Base-by-base conservation (phyloP, 2,329 filamentous ascomycete species). In the Talaromyces sp. region DNA sequence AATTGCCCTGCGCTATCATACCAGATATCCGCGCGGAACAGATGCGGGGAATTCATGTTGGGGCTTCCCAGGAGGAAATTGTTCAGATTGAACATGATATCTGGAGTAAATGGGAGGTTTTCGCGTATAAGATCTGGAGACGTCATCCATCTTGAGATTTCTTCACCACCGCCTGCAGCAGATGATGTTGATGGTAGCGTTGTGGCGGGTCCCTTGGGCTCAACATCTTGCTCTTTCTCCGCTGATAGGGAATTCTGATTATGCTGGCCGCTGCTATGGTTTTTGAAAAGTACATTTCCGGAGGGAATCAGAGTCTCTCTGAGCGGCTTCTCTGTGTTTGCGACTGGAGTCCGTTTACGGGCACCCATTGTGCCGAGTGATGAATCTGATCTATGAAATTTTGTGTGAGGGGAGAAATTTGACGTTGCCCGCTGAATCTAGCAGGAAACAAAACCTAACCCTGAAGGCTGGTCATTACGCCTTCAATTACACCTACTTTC, bases 1-100 rank as follows among this genome's bases (percentile, higher is more conserved):
- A 75, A 48, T 5, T 68, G 62, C 64, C 73, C 70, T 73, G 77
- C 71, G 66, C 82, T 86, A 68, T 86, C 81, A 68, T 82, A 83
- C 35, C 85, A 77, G 42, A 88, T 82, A 71, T 88, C 85, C 16
- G 85, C 85, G 7, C 85, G 82, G 65, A 86, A 85, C 14, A 88
- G 77, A 70, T 83, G 80, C 6, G 78, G 82, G 0, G 84, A 84
- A 16, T 82, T 85, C 65, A 86, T 70, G 62, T 87, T 87, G 0
- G 85, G 85, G 65, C 87, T 86, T 48, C 69, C 71, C 62, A 79
- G 65, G 9, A 79, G 69, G 42, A 74, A 73, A 44, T 82, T 77
- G 21, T 86, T 79, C n/a, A 86, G 73, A 60, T 85, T 81, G 23
- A 76, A 66, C 50, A 79, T 76, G 35, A 73, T 70, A 23, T 71